A percentile compares a stretch with the other conserved stretches of the same genome.
Conservation (phyloP, 441 rosid species). For the Viola pubescens region DNA sequence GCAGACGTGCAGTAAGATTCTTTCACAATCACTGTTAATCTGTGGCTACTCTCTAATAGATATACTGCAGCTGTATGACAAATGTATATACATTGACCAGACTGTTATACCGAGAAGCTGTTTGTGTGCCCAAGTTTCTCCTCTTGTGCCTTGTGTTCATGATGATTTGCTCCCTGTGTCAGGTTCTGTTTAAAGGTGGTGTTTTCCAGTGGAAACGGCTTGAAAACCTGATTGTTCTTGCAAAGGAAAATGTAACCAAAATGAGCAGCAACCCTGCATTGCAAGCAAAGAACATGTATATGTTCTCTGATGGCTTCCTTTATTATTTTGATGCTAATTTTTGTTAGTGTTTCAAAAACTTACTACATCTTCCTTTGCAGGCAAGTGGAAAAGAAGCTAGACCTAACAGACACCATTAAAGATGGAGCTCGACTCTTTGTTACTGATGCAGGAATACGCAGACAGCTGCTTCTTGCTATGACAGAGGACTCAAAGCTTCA, state of each 20-base stretch:
- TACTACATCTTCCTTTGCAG: slow-evolving; percentile 22
- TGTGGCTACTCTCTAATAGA: too few relatives aligned
- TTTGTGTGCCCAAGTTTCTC: too few relatives aligned
- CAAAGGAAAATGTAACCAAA: slow-evolving; percentile 85
- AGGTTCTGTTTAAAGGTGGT: slow-evolving; percentile 88
- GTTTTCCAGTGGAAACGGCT: slow-evolving; percentile 93
- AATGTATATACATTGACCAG: too few relatives aligned
- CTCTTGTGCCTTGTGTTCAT: not conserved
- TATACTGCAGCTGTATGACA: too few relatives aligned
- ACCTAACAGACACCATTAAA: slow-evolving; percentile 80
- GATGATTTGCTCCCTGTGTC: slow-evolving; percentile 16
- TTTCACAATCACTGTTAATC: too few relatives aligned
- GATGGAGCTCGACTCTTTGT: slow-evolving; percentile 92
- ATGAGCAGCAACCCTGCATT: slow-evolving; percentile 91
- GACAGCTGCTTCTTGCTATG: slow-evolving; percentile 82
- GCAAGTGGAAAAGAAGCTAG: slow-evolving; percentile 47
- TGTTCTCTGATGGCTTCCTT: slow-evolving; percentile 12
- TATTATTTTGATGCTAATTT: slow-evolving; percentile 8
- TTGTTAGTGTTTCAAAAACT: slow-evolving; percentile 1
- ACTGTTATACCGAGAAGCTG: too few relatives aligned
- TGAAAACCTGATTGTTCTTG: slow-evolving; percentile 83
- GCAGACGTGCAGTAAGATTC: too few relatives aligned
- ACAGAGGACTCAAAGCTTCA: slow-evolving; percentile 96
- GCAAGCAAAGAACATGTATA: slow-evolving; percentile 43
- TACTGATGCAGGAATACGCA: slow-evolving; percentile 73